Percentiles rank a stretch among this genome's conserved stretches.
Conservation (phyloP, 176 grass and related monocot genomes). For the Cymbopogon citratus region DNA sequence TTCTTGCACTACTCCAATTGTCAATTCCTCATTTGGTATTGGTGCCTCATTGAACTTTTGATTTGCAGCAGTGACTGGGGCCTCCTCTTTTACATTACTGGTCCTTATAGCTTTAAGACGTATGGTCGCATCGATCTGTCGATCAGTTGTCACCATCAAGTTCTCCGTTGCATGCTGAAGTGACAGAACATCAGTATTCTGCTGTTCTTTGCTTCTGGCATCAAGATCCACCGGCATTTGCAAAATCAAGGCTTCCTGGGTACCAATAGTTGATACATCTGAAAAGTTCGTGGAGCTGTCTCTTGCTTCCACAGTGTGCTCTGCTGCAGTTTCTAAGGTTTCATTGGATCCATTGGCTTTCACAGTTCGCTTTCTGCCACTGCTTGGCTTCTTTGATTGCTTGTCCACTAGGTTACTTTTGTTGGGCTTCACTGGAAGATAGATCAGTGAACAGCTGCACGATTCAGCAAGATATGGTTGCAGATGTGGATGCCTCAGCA, state of each 20-base stretch:
- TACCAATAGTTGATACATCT: conserved; percentile 34
- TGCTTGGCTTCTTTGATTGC: conserved; percentile 43
- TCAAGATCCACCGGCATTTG: conserved; percentile 26
- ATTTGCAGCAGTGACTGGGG: background rate
- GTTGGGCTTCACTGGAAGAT: conserved; percentile 69
- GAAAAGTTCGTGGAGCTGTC: conserved; percentile 37
- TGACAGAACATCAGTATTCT: background rate
- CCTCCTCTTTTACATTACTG: conserved; percentile 15
- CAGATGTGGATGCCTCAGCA: conserved; percentile 64
- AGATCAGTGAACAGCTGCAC: conserved; percentile 53
- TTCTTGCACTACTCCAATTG: conserved; percentile 39
- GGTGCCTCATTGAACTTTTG: conserved; percentile 26
- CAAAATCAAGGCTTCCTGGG: conserved; percentile 32
- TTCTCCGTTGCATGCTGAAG: conserved; percentile 26
- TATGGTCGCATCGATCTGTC: conserved; percentile 23
- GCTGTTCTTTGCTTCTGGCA: conserved; percentile 14
- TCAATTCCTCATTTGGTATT: conserved; percentile 47
- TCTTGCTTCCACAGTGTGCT: conserved; percentile 25
- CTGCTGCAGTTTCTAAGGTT: conserved; percentile 17
- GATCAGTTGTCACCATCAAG: conserved; percentile 14
- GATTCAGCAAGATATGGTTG: conserved; percentile 66
- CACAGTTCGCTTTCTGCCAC: conserved; percentile 26
- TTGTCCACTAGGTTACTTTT: conserved; percentile 50
- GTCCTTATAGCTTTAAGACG: conserved; percentile 35
- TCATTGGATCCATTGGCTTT: conserved; percentile 37